Percentiles rank a stretch among this genome's conserved stretches.
Evolutionary conservation across 2,329 filamentous ascomycete genomes (phyloP).

Genomic region (Tetracladium maxilliforme): DNA sequence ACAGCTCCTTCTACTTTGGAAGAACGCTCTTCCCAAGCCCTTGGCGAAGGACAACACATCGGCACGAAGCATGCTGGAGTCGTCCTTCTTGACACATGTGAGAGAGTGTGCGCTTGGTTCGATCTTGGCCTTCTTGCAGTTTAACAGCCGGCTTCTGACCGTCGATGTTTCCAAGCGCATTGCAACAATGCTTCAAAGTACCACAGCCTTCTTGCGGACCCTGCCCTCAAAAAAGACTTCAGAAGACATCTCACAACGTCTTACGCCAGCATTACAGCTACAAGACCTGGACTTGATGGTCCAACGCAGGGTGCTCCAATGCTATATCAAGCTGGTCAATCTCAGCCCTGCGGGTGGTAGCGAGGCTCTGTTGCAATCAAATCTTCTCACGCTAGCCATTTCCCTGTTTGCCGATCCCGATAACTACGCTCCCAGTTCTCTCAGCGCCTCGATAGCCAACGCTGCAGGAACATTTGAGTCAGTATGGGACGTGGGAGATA

Average conservation of each 20-base stretch:
- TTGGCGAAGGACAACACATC: constrained; percentile 84
- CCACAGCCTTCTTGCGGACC: constrained; percentile 74
- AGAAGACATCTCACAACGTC: constrained; percentile 72
- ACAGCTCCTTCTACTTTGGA: constrained; percentile 87
- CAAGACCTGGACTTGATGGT: constrained; percentile 90
- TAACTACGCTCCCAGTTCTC: constrained; percentile 67
- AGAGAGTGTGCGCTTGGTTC: constrained; percentile 87
- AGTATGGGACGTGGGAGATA: constrained; percentile 90
- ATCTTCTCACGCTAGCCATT: constrained; percentile 76
- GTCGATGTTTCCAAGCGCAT: constrained; percentile 89
- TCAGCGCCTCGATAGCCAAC: constrained; percentile 84
- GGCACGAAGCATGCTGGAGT: constrained; percentile 70
- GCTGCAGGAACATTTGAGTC: constrained; percentile 83
- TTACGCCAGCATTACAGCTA: constrained; percentile 76
- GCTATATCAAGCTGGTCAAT: constrained; percentile 82
- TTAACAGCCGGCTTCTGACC: constrained; percentile 82
- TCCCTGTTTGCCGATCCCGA: constrained; percentile 89
- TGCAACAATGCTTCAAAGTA: constrained; percentile 89
- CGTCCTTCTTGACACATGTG: constrained; percentile 87
- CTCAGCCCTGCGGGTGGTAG: constrained; percentile 73
- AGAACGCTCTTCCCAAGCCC: constrained; percentile 89
- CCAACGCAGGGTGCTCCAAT: constrained; percentile 81
- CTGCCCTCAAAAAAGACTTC: constrained; percentile 71
- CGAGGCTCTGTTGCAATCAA: constrained; percentile 80
- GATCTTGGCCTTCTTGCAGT: constrained; percentile 82